Evolutionary conservation across 2,329 filamentous ascomycete genomes (phyloP).

Genomic region (Sarocladium brachiariae): DNA sequence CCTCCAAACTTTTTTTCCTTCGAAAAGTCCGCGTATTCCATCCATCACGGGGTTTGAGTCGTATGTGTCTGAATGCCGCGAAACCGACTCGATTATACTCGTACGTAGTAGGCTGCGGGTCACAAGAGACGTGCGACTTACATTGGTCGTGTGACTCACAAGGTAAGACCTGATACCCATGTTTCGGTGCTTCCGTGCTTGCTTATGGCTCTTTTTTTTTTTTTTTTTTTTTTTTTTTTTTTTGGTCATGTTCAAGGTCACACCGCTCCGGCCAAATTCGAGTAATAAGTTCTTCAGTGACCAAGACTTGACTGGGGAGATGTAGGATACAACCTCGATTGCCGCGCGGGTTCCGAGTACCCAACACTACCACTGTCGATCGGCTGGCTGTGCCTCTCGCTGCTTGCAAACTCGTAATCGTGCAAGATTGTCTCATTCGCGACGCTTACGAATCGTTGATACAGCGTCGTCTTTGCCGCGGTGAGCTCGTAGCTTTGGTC

Average conservation of each 20-base stretch:
- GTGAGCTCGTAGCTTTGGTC: conserved; percentile 50
- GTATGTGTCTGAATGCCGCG: no score
- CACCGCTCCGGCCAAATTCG: background rate
- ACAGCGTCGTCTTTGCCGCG: conserved; percentile 23
- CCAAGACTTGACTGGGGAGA: background rate
- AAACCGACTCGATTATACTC: no score
- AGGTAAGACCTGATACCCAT: no score
- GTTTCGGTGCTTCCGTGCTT: no score
- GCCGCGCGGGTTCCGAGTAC: background rate
- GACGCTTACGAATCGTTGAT: conserved; percentile 11
- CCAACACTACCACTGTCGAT: background rate
- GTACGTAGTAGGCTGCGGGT: no score
- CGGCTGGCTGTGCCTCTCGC: background rate
- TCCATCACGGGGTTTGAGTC: no score
- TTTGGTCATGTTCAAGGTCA: background rate
- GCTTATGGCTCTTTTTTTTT: no score
- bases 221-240: no score
- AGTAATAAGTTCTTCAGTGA: background rate
- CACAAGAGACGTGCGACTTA: no score
- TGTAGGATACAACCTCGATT: background rate
- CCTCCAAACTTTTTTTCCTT: no score
- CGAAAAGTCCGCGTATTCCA: no score
- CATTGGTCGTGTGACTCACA: no score
- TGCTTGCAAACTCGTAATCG: background rate
- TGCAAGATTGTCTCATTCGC: background rate